phyloP scores from a whole-genome alignment of 169 alveolate species.

The Toxoplasma gondii region DNA sequence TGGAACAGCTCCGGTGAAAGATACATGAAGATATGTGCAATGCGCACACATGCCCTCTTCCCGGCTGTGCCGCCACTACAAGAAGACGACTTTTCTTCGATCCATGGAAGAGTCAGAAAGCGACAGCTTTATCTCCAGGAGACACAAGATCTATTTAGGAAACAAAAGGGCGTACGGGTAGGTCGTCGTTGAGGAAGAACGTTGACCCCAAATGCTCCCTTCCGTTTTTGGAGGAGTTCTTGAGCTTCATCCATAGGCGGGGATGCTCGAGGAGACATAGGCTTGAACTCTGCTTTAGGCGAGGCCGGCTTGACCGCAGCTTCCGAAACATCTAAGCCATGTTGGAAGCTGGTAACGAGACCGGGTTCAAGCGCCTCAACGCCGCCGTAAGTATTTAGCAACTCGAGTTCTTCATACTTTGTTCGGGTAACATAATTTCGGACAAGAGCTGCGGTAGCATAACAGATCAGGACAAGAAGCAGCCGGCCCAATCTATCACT shows the following conservation, averaged over 20 bases:
- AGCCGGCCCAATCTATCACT: neutral
- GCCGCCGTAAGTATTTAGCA: constrained; percentile 4
- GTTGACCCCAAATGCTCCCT: constrained; percentile 45
- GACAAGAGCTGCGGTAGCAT: neutral
- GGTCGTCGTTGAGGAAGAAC: constrained; percentile 46
- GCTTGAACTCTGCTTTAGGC: neutral
- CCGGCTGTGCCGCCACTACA: no score
- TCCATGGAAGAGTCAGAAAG: no score
- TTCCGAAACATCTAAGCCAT: constrained; percentile 14
- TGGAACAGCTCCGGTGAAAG: no score
- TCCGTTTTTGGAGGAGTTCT: constrained; percentile 2
- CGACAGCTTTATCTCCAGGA: no score
- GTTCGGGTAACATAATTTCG: constrained; percentile 3
- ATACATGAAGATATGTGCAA: no score
- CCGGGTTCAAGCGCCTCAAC: neutral
- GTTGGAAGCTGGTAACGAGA: constrained; percentile 10
- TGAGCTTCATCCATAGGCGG: neutral
- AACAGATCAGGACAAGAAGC: neutral
- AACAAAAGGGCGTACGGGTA: constrained; percentile 28
- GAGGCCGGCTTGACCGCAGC: neutral
- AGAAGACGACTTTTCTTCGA: no score
- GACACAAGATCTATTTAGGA: no score
- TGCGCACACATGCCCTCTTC: no score
- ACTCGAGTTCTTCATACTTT: neutral
- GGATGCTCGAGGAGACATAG: constrained; percentile 20